Evolutionary conservation across 345 rosid genomes (phyloP).

Genomic region (Dovyalis caffra): DNA sequence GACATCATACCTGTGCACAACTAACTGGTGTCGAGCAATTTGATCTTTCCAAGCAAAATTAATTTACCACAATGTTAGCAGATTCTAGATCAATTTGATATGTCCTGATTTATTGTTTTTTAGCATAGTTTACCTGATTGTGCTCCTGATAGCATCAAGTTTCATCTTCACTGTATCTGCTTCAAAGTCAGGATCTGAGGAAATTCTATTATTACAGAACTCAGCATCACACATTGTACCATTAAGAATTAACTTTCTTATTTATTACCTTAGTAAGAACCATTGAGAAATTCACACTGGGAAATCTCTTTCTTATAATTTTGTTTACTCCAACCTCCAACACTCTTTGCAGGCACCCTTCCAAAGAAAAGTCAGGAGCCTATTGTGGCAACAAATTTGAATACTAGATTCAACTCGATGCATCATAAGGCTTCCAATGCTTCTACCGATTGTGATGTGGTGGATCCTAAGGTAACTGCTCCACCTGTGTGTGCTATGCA

Average conservation of each 20-base stretch:
- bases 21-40: not conserved
- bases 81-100: too few species aligned
- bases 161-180: not conserved
- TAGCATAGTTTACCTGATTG: not conserved
- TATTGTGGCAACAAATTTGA: slow-evolving; percentile 29
- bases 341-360: slow-evolving; percentile 32
- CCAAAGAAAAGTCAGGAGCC: slow-evolving; percentile 42
- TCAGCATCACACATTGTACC: not conserved
- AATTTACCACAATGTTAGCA: not conserved
- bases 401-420: slow-evolving; percentile 21
- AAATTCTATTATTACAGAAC: not conserved
- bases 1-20: not conserved
- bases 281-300: too few species aligned
- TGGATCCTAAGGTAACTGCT: slow-evolving; percentile 42
- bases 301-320: too few species aligned
- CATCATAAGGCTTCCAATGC: slow-evolving; percentile 27
- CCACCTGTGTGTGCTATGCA: not conserved
- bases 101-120: too few species aligned
- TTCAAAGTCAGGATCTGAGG: not conserved
- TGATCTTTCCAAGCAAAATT: not conserved
- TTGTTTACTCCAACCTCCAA: not conserved
- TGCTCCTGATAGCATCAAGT: not conserved
- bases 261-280: not conserved
- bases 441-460: slow-evolving; percentile 31
- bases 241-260: not conserved